Evolutionary conservation across 192 early-diverging fungal species (phyloP).

Genomic region (Coemansia sp.): DNA sequence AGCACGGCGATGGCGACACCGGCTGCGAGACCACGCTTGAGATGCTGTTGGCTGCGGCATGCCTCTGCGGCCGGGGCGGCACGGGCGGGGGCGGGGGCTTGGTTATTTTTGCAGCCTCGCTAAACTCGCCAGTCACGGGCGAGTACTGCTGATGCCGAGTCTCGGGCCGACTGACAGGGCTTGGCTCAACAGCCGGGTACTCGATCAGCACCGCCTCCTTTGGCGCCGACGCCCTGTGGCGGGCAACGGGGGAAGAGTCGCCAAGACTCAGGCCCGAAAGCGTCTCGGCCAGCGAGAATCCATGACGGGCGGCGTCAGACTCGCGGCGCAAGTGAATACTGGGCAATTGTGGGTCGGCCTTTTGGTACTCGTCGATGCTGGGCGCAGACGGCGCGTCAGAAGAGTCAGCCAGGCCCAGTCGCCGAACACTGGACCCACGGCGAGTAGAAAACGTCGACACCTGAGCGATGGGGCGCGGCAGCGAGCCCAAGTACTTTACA

Average conservation of each 20-base stretch:
- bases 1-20: background rate
- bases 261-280: slow-evolving; percentile 26
- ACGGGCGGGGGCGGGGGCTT: slow-evolving; percentile 13
- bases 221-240: background rate
- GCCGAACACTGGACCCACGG: slow-evolving; percentile 20
- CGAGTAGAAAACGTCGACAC: slow-evolving; percentile 39
- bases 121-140: background rate
- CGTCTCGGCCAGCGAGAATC: slow-evolving; percentile 42
- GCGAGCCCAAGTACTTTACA: slow-evolving; percentile 36
- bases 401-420: slow-evolving; percentile 3
- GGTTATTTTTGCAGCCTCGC: background rate
- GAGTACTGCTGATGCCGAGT: slow-evolving; percentile 2
- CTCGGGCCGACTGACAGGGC: background rate
- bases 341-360: background rate
- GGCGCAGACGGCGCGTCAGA: slow-evolving; percentile 7
- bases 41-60: slow-evolving; percentile 3
- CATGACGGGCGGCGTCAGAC: slow-evolving; percentile 9
- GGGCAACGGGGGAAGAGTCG: background rate
- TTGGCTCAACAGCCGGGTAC: slow-evolving; percentile 19
- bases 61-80: slow-evolving; percentile 22
- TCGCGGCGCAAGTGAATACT: slow-evolving; percentile 20
- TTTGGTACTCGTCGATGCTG: background rate
- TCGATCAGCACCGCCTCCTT: slow-evolving; percentile 17
- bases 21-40: slow-evolving; percentile 2
- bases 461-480: slow-evolving; percentile 28